Evolutionary conservation across 2,329 filamentous ascomycete genomes (phyloP).

Genomic region (Chaetomium sp.): DNA sequence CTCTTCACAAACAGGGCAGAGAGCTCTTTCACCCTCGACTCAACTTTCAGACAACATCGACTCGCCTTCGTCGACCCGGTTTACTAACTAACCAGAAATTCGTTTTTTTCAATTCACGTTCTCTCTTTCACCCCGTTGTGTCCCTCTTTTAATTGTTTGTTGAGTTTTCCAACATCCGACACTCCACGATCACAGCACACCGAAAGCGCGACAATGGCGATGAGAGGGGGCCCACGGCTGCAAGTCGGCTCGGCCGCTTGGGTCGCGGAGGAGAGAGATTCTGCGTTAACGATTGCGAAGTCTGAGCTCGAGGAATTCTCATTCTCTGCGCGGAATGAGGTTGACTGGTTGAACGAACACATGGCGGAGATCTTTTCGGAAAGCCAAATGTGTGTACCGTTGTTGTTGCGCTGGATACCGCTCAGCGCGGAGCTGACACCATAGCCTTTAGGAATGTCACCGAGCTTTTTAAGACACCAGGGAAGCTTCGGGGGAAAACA

Average conservation of each 20-base stretch:
- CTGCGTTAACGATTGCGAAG: slow-evolving; percentile 66
- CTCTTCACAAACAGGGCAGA: slow-evolving; percentile 13
- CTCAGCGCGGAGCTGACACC: slow-evolving; percentile 12
- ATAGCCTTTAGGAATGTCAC: slow-evolving; percentile 63
- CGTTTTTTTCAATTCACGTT: background rate
- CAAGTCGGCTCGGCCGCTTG: slow-evolving; percentile 77
- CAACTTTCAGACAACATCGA: background rate
- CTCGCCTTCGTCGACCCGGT: background rate
- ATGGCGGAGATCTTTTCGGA: slow-evolving; percentile 90
- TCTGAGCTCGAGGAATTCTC: slow-evolving; percentile 89
- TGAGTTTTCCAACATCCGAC: background rate
- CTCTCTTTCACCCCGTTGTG: slow-evolving; percentile 2
- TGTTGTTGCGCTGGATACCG: background rate
- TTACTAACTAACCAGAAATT: background rate
- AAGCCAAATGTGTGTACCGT: slow-evolving; percentile 67
- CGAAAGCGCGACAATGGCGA: slow-evolving; percentile 30
- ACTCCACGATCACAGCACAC: background rate
- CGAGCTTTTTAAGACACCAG: slow-evolving; percentile 93
- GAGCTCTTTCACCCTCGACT: background rate
- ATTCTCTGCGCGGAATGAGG: slow-evolving; percentile 84
- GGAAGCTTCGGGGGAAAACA: slow-evolving; percentile 75
- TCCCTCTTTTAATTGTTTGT: slow-evolving; percentile 9
- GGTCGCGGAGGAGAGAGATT: slow-evolving; percentile 77
- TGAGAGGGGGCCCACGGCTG: slow-evolving; percentile 50
- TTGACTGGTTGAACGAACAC: slow-evolving; percentile 98